These are phyloP conservation scores for Scheffersomyces spartinae DNA, from an alignment of 805 yeast genomes.

Conservation along the genomic window DNA sequence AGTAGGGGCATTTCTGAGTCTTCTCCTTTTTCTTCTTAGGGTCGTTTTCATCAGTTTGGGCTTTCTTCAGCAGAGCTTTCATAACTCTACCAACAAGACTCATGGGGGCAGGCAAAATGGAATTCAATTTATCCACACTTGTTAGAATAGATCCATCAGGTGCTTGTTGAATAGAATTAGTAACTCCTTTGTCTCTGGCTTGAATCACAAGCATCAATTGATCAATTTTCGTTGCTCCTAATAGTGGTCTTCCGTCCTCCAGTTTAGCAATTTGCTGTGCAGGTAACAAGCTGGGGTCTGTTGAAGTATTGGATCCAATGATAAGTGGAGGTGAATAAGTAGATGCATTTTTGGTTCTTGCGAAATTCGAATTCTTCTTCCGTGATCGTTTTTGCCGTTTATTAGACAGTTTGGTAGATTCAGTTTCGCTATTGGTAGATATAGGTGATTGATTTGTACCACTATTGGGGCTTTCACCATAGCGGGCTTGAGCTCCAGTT, in stretches of 20 bases:
- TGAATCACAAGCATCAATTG: conserved; percentile 85
- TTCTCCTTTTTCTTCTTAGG: conserved; percentile 5
- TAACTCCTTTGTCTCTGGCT: conserved; percentile 70
- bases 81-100: conserved; percentile 75
- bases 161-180: conserved; percentile 50
- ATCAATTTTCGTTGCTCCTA: conserved; percentile 86
- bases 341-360: too few species aligned
- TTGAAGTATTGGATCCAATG: too few species aligned
- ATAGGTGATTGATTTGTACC: too few species aligned
- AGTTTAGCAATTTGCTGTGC: conserved; percentile 35
- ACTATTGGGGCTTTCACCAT: too few species aligned
- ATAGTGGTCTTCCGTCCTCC: conserved; percentile 56
- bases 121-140: conserved; percentile 34
- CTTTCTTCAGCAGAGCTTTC: conserved; percentile 34
- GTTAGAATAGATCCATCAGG: conserved; percentile 63
- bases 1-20: conserved; percentile 57
- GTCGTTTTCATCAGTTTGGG: conserved; percentile 7
- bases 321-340: too few species aligned
- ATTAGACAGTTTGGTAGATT: too few species aligned
- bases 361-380: too few species aligned
- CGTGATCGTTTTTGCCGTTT: too few species aligned
- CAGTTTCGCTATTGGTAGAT: too few species aligned
- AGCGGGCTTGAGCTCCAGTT: too few species aligned
- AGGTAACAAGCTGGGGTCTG: too few species aligned
- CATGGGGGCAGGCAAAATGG: conserved; percentile 42